Conservation (phyloP, 75 land plant species). For the Adiantum capillusveneris region DNA sequence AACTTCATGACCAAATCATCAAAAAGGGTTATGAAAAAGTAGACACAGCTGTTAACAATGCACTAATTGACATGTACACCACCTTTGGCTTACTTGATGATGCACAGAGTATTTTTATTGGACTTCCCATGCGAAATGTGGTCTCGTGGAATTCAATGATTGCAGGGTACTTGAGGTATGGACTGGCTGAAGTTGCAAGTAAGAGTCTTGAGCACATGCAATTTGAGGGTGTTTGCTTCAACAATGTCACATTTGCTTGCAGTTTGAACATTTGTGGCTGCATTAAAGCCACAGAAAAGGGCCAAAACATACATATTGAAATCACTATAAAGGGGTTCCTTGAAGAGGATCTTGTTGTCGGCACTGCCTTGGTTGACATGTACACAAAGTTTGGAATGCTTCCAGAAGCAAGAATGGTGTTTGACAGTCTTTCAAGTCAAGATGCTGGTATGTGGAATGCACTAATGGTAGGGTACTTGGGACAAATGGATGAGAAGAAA, state of each 20-base stretch:
- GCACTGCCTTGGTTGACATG: conserved; percentile 46
- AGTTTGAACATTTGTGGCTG: conserved; percentile 25
- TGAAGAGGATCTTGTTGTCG: conserved; percentile 23
- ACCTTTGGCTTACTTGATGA: conserved; percentile 14
- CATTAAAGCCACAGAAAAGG: conserved; percentile 5
- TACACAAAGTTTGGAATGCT: conserved; percentile 40
- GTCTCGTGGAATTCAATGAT: conserved; percentile 51
- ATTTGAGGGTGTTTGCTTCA: conserved; percentile 23
- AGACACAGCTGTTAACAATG: conserved; percentile 3
- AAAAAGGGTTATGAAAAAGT: too few species aligned
- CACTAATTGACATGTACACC: conserved; percentile 24
- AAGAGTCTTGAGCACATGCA: conserved; percentile 21
- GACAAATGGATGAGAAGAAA: too few species aligned
- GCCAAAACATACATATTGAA: conserved; percentile 28
- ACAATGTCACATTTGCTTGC: conserved; percentile 28
- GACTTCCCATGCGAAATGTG: conserved; percentile 11
- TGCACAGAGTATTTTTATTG: conserved; percentile 18
- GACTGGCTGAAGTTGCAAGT: conserved; percentile 17
- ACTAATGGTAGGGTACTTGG: too few species aligned
- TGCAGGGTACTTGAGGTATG: conserved; percentile 33
- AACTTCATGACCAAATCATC: too few species aligned
- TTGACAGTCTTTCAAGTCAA: not conserved
- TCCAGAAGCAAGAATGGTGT: conserved; percentile 15
- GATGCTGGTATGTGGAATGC: too few species aligned
- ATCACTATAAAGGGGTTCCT: conserved; percentile 7